Evolutionary conservation across 2,329 filamentous ascomycete genomes (phyloP), one percentile per base, ranked within the genome.

Genomic region (Sarocladium oryzae): DNA sequence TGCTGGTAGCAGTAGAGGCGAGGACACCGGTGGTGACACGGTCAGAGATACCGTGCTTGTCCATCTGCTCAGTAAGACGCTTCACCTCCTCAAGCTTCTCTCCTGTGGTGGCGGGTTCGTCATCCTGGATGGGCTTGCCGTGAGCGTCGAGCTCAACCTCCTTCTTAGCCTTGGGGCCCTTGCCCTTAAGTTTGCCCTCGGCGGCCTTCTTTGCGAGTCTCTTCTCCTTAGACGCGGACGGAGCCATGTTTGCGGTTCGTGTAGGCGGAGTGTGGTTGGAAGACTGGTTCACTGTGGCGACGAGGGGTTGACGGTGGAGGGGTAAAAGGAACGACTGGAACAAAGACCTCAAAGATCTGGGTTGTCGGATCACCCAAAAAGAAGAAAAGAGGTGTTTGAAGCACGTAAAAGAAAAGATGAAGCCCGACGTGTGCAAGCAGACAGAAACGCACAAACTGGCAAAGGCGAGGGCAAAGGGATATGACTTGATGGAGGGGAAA

Each of bases 11-110:
- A 57, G 92, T 82, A 40, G 93, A 99, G 33, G 91, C 79, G 56
- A 99, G 78, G 52, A 99, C 93, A 81, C 93, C 93, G 55, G 93
- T 99, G 55, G 95, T 99, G 69, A 99, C 93, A 70, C 93, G 88
- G 73, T 99, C 93, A 13, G 93, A 97, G 58, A 99, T 79, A 65
- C 93, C 93, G 68, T 95, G 83, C 75, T 95, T 88, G 75, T 99
- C 93, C 80, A 96, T 87, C 76, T 99, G 95, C 51, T 91, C 79
- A 40, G 88, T 85, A 59, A 99, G 80, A 68, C 90, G 90, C 76
- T 90, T 87, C 58, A 96, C 85, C 66, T 86, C 86, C 59, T 86
- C 84, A 69, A 85, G 72, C 76, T 92, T 89, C 60, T 84, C 81
- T 61, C 77, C 79, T 54, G 82, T 77, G 59, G 84, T 89, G 54